Evolutionary conservation across 495 filamentous ascomycete species (phyloP), one percentile per base, ranked within the genome.

Genomic region (Cryomyces antarcticus): DNA sequence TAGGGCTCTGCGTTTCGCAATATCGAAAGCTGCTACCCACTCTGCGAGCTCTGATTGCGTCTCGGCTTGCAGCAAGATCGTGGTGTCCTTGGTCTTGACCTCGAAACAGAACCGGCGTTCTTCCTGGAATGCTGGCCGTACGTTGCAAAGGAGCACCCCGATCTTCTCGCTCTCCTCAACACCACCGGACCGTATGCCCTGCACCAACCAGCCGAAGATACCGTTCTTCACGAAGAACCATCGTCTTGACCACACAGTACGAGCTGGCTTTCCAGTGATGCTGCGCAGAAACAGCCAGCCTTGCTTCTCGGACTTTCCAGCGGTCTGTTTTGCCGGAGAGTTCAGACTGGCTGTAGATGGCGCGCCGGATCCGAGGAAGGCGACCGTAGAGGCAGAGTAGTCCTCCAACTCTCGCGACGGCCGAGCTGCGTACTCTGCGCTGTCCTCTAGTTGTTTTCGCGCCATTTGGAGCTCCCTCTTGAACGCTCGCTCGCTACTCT

Each of bases 101-200:
- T 96, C 92, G 53, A 96, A 97, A 55, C 92, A 94, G 57, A 95
- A 96, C 29, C 92, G 70, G 31, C 89, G 73, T 50, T 97, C 89
- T 56, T 97, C 89, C 51, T 85, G 78, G 35, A 87, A 79, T 4
- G 87, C 88, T 6, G 84, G 82, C 46, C 87, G 80, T 41, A 88
- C 78, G 53, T 79, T 92, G 54, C 89, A 97, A 30, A 97, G 76
- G 28, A 97, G 61, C 6, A 97, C 89, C 17, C 89, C 89, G 48
- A 93, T 93, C 59, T 88, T 82, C 49, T 97, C 92, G 39, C 84
- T 92, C 58, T 95, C 88, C 53, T 95, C 77, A 41, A 95, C 87
- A 31, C 82, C 88, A 30, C 80, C 82, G 24, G 77, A 79, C 42
- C 86, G 80, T 3, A 74, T 61, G 9, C 86, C 80, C 53, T 92